Evolutionary conservation across 2,329 filamentous ascomycete species (phyloP), one percentile per base, ranked within the genome.

Genomic region (Fusarium chuoi): DNA sequence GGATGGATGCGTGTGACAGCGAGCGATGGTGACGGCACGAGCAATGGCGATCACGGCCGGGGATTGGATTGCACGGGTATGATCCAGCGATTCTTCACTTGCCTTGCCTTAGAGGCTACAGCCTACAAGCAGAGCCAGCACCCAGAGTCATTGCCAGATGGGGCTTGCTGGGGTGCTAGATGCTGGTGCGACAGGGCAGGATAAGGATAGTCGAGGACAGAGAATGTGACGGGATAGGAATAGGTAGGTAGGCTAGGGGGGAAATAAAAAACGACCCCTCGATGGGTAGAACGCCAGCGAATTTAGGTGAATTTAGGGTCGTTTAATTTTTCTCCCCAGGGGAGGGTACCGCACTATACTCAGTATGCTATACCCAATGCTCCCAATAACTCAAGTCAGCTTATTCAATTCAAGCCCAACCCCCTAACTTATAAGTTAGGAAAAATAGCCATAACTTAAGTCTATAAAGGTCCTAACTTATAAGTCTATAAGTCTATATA

Each of bases 1-100:
- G 68, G 68, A 60, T 66, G 68, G 68, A 60, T 66, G 71, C 71
- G 72, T 75, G 72, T 74, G 72, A 75, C 72, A 75, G 49, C 24
- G 58, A 67, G 51, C 26, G 33, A 68, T 66, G 68, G 72, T 74
- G 72, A 75, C 71, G 72, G 72, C 72, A 75, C 64, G 45, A 72
- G 61, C 68, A 71, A 75, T 52, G 72, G 72, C 71, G 72, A 74
- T 74, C 71, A 57, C 58, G 71, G 64, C 60, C 48, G 46, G 62
- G 70, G 70, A 65, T 66, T 63, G 58, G 60, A 62, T 62, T 62
- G 41, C 38, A 61, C 35, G 24, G 59, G 66, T 57, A 73, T 73
- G 70, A 70, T 59, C 59, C 71, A 73, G 68, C 58, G 70, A 65
- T 71, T 71, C 48, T 62, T 70, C 38, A 54, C 49, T 65, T 49